Evolutionary conservation across 495 filamentous ascomycete species (phyloP).

Genomic region (Penicillium nucicola): DNA sequence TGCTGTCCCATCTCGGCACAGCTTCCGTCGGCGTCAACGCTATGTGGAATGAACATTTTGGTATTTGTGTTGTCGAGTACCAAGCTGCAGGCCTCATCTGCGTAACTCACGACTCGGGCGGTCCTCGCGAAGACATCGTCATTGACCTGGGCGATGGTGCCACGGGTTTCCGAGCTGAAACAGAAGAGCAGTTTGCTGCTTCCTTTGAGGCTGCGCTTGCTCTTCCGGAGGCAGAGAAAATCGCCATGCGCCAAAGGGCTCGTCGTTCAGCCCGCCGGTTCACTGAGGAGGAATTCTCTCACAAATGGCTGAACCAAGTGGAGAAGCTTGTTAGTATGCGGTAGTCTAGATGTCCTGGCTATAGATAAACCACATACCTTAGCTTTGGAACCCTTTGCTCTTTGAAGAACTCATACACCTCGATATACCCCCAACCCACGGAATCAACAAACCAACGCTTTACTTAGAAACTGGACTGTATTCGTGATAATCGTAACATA

Average conservation of each 20-base stretch:
- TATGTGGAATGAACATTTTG: slow-evolving; percentile 99
- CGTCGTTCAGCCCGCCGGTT: slow-evolving; percentile 75
- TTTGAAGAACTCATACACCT: too few relatives aligned
- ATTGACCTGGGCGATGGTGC: slow-evolving; percentile 69
- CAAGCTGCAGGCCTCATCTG: slow-evolving; percentile 89
- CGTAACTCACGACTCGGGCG: slow-evolving; percentile 89
- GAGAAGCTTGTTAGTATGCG: slow-evolving; percentile 58
- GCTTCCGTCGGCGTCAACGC: slow-evolving; percentile 86
- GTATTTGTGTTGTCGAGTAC: slow-evolving; percentile 97
- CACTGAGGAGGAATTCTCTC: slow-evolving; percentile 79
- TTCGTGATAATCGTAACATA: slow-evolving; percentile 10
- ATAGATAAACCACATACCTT: slow-evolving; percentile 5
- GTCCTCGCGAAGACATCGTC: slow-evolving; percentile 91
- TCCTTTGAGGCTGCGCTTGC: slow-evolving; percentile 74
- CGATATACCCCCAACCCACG: too few relatives aligned
- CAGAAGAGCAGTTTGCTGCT: slow-evolving; percentile 69
- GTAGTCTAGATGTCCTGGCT: slow-evolving; percentile 6
- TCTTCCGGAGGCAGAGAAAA: slow-evolving; percentile 60
- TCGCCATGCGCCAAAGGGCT: slow-evolving; percentile 71
- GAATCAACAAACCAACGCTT: too few relatives aligned
- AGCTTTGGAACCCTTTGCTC: too few relatives aligned
- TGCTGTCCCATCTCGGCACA: slow-evolving; percentile 70
- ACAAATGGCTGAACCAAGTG: slow-evolving; percentile 69
- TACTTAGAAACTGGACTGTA: not conserved
- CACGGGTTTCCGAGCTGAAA: slow-evolving; percentile 84